Conservation (phyloP, 805 yeast genomes). For the Candida vartiovaarae region DNA sequence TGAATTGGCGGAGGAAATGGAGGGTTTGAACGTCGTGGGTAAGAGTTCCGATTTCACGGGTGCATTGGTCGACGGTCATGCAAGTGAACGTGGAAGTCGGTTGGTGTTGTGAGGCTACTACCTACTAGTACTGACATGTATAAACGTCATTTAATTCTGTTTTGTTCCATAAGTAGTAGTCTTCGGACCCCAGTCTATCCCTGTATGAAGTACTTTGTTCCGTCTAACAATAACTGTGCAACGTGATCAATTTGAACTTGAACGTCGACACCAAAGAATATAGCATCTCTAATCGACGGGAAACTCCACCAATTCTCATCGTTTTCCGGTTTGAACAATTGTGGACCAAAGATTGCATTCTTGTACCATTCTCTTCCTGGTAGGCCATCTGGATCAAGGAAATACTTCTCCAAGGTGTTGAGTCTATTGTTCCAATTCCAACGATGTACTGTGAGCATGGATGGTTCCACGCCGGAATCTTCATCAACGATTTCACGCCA, state of each 20-base stretch:
- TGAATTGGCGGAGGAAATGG: constrained; percentile 19
- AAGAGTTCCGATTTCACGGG: constrained; percentile 22
- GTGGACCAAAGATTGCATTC: constrained; percentile 66
- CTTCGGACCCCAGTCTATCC: constrained; percentile 1
- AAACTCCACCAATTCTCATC: constrained; percentile 54
- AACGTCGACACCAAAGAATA: constrained; percentile 47
- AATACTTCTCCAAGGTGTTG: constrained; percentile 44
- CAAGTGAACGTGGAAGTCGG: not conserved
- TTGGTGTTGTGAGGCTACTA: not conserved
- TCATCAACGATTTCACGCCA: constrained; percentile 55
- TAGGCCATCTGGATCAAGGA: constrained; percentile 37
- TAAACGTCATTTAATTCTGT: too few species aligned
- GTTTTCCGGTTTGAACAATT: constrained; percentile 45
- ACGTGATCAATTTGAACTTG: constrained; percentile 44
- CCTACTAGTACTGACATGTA: too few species aligned
- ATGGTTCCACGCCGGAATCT: constrained; percentile 63
- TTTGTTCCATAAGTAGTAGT: too few species aligned
- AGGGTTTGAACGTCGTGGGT: constrained; percentile 15
- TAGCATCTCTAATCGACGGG: constrained; percentile 69
- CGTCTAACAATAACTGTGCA: constrained; percentile 22
- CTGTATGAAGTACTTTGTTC: constrained; percentile 10
- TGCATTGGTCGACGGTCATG: constrained; percentile 2
- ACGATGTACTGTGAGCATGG: constrained; percentile 61
- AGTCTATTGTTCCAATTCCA: constrained; percentile 78
- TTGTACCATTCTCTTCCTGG: constrained; percentile 55